Base-by-base conservation (phyloP, 163 green algal genomes). In the Chlamydomonas reinhardtii region DNA sequence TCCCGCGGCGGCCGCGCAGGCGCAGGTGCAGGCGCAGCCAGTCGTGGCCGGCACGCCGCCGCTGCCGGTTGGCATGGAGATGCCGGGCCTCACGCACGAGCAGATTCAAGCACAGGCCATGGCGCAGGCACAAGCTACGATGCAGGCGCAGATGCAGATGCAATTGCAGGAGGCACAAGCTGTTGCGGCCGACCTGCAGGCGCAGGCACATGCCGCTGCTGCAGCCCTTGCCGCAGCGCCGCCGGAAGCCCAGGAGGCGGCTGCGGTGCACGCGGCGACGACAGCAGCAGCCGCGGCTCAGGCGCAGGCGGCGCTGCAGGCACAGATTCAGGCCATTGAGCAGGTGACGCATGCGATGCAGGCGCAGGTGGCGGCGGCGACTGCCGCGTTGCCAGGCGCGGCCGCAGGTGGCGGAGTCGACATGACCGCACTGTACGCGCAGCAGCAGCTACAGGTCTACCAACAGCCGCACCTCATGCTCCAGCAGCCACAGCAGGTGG, bases 391-490 rank as follows among this genome's bases (percentile, higher is more conserved):
- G 48, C 48, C 48, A 17, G 14, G 48, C 48, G 43, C 11, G 6
- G 37, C 71, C 62, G 71, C 71, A 17, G 71, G 34, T 4, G 39
- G 14, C 5, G 24, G 17, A 9, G 37, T 17, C 39, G 39, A 37
- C 1, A 62, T 76, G 35, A 24, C 25, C 6, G 39, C 71, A 0
- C 76, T 65, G 31, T 39, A 76, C 25, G 39, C 37, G 37, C 52
- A 78, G 37, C 76, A 83, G 15, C 59, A 83, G 24, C 76, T 74
- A 0, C 73, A 65, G 48, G 48, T 14, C 48, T 56, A 56, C 48
- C 48, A 84, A 14, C 66, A 73, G 66, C n/a, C 66, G 24, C 66
- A 73, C 66, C 66, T 73, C 4, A 43, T 34, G 29, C n/a, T 39
- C 12, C 31, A 73, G 19, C 75, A 83, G 34, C 75, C 73, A 16